phyloP scores from a whole-genome alignment of 192 early-diverging fungal species.

The Pilaira anomala region DNA sequence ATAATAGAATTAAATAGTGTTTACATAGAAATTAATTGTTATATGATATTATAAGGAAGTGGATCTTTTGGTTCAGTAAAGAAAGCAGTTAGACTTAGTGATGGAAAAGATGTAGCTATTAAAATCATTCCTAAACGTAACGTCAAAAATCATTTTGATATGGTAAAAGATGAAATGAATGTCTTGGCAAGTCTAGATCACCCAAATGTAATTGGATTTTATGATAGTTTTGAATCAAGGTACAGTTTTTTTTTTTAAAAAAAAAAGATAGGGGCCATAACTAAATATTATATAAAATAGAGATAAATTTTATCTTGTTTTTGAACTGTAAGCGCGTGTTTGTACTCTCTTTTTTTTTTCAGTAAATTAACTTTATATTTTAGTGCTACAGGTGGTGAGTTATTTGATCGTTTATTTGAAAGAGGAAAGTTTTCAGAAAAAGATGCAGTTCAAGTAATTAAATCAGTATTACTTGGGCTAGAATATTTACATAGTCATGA shows the following conservation, averaged over 20 bases:
- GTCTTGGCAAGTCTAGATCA: conserved; percentile 81
- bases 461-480: conserved; percentile 70
- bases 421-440: conserved; percentile 77
- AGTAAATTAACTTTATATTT: neutral
- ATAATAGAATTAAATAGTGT: neutral
- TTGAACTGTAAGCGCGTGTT: conserved; percentile 57
- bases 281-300: conserved; percentile 17
- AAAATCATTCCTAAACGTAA: conserved; percentile 90
- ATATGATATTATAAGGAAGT: conserved; percentile 24
- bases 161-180: conserved; percentile 93
- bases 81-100: conserved; percentile 57
- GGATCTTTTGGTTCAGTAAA: conserved; percentile 77
- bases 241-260: neutral
- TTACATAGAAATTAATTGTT: neutral
- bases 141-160: conserved; percentile 73
- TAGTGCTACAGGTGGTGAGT: conserved; percentile 77
- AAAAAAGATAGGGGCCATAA: neutral
- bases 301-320: conserved; percentile 74
- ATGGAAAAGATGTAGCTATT: conserved; percentile 75
- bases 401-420: conserved; percentile 81
- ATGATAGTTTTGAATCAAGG: conserved; percentile 66
- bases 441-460: conserved; percentile 75
- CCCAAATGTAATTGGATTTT: conserved; percentile 83
- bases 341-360: too few species aligned
- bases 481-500: conserved; percentile 83